Base-by-base conservation (phyloP, 2,329 filamentous ascomycete species). In the Trichoderma sp. region DNA sequence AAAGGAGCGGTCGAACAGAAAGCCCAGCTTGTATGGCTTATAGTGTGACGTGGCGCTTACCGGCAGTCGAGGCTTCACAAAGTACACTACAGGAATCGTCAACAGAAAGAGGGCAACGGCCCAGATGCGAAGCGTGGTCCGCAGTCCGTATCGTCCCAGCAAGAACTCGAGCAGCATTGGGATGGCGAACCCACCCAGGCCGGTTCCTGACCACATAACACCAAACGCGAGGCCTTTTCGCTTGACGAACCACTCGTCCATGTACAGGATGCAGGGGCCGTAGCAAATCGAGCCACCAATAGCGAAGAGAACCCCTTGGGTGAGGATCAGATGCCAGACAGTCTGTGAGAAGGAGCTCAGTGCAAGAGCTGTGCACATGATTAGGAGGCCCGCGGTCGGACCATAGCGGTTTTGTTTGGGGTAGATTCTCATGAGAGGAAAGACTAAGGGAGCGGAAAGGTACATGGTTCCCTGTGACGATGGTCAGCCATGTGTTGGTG, bases 281-380 rank as follows among this genome's bases (percentile, higher is more conserved):
- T 85, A 86, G 35, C 82, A 76, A 29, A 86, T 75, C 3, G 80
- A 76, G 34, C 84, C 84, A 22, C 86, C 86, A 13, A 87, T 68
- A 22, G 81, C 85, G 71, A 86, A 89, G 57, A 88, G 74, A 10
- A 89, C 72, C 5, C 87, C 87, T 73, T 89, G 87, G 0, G 83
- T 86, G 2, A 80, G 72, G 63, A 89, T 84, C 25, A 89, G 78
- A 22, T 85, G 82, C 3, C 78, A 73, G 1, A 87, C 80, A 1
- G 78, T 83, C 1, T 73, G 79, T 3, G 83, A 81, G 71, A 88
- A 84, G 53, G 80, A 85, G 63, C 78, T 80, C 61, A 85, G 77
- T 0, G 79, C 82, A 2, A 81, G 78, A 4, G 84, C 79, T 29
- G 86, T 76, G 65, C 79, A 82, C 78, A 82, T 83, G 69, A 82